phyloP scores from a whole-genome alignment of 306 rosid genomes.

The Corylus heterophylla region DNA sequence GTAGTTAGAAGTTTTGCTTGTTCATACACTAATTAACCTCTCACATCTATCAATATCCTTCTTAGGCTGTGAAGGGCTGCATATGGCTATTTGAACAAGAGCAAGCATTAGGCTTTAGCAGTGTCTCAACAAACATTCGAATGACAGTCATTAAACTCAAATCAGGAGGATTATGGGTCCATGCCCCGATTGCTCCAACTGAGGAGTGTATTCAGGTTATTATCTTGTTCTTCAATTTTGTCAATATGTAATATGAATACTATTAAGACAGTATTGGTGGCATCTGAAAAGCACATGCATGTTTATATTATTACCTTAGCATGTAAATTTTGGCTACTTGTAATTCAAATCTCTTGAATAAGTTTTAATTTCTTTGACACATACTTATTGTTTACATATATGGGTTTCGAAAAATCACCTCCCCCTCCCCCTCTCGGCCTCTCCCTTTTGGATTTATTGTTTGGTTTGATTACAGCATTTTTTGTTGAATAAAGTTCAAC shows the following conservation, averaged over 20 bases:
- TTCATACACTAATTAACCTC: constrained; percentile 20
- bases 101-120: constrained; percentile 99
- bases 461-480: not conserved
- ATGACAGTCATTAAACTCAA: constrained; percentile 96
- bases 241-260: constrained; percentile 2
- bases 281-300: not conserved
- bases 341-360: not conserved
- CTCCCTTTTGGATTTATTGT: not conserved
- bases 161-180: constrained; percentile 96
- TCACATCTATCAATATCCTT: constrained; percentile 19
- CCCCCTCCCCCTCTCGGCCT: not conserved
- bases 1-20: constrained; percentile 20
- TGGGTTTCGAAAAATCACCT: not conserved
- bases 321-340: constrained; percentile 5
- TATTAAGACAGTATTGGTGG: constrained; percentile 11
- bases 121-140: constrained; percentile 94
- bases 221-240: constrained; percentile 27
- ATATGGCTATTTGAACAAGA: constrained; percentile 98
- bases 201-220: constrained; percentile 91
- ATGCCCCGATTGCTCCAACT: constrained; percentile 98
- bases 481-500: not conserved
- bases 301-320: not conserved
- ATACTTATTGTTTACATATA: not conserved
- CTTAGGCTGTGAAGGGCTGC: constrained; percentile 77
- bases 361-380: constrained; percentile 3